phyloP scores from a whole-genome alignment of 306 rosid genomes.

The Acacia acuminata region DNA sequence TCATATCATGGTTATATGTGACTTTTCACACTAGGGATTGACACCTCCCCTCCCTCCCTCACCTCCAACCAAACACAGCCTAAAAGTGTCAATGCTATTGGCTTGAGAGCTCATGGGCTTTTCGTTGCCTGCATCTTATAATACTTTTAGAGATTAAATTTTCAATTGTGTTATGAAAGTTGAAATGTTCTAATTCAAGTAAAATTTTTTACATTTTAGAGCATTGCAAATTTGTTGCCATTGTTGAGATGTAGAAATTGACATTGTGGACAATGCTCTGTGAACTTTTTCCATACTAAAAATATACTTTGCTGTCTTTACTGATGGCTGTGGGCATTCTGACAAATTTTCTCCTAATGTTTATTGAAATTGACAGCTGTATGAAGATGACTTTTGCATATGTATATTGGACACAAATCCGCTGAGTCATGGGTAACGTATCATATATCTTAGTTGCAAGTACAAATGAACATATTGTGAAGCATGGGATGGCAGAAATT shows the following conservation, averaged over 20 bases:
- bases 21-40: too few species aligned
- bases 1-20: too few species aligned
- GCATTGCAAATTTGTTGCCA: neutral
- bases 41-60: too few species aligned
- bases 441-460: constrained; percentile 48
- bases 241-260: constrained; percentile 12
- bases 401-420: constrained; percentile 90
- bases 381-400: constrained; percentile 84
- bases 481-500: neutral
- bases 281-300: constrained; percentile 7
- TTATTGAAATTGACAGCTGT: constrained; percentile 62
- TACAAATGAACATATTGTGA: constrained; percentile 19
- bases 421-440: constrained; percentile 96
- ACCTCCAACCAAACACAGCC: too few species aligned
- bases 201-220: neutral
- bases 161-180: neutral
- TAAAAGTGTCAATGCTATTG: constrained; percentile 2
- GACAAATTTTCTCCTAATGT: constrained; percentile 25
- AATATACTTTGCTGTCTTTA: constrained; percentile 1
- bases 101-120: neutral
- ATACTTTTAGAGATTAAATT: constrained; percentile 12
- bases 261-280: constrained; percentile 16
- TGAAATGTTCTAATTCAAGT: neutral
- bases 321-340: neutral
- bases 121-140: neutral